Conservation (phyloP, 331 rosid species). For the Pyracantha coccinea region DNA sequence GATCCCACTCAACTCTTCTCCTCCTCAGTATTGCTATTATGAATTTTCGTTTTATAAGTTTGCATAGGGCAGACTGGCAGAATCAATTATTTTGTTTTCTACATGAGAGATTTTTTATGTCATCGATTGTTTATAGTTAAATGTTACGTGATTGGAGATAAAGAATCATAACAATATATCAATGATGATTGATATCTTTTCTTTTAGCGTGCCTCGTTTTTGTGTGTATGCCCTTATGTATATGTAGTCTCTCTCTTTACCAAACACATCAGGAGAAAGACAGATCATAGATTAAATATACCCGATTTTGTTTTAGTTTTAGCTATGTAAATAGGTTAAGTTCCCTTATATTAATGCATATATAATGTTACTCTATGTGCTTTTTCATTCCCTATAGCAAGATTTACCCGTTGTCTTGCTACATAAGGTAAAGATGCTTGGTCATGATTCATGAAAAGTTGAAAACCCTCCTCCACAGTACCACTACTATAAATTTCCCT, state of each 20-base stretch:
- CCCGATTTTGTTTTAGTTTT: neutral
- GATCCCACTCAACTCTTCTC: too few species aligned
- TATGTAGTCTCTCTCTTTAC: neutral
- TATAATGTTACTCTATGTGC: neutral
- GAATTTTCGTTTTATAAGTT: neutral
- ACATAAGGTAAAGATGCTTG: conserved; percentile 5
- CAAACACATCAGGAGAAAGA: neutral
- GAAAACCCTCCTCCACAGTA: too few species aligned
- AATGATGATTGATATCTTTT: too few species aligned
- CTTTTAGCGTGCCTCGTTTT: neutral
- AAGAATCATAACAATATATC: neutral
- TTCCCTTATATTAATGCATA: neutral
- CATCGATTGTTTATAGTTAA: neutral
- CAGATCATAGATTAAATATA: too few species aligned
- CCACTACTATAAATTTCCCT: conserved; percentile 1
- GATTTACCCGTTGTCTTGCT: conserved; percentile 8
- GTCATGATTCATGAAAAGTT: too few species aligned
- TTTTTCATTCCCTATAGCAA: conserved; percentile 1
- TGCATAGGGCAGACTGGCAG: neutral
- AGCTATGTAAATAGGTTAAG: neutral
- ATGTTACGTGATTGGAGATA: neutral
- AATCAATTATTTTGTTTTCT: neutral
- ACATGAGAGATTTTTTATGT: neutral
- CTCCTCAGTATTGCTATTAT: neutral
- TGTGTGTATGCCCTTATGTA: neutral